Evolutionary conservation across 2,329 filamentous ascomycete species (phyloP), one percentile per base, ranked within the genome.

Genomic region (Cordyceps militaris): DNA sequence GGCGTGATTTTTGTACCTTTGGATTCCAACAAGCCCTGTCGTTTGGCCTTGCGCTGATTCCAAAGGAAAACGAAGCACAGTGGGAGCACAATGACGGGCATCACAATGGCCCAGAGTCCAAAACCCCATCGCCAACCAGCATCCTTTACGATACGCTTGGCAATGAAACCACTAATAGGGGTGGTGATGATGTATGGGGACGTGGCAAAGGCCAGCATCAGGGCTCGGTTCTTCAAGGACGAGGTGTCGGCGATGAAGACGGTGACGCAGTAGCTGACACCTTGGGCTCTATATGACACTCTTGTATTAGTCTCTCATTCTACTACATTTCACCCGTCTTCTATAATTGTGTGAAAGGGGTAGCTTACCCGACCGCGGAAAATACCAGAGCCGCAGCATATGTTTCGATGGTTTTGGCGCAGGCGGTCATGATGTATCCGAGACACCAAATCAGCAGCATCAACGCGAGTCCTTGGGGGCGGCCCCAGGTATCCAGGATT

Each of bases 171-270:
- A 4, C 83, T 81, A n/a, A 82, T 77, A 74, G 83, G 89, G 6
- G 84, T 82, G 0, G 84, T 86, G 57, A 83, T 76, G 60, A 89
- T 79, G 66, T 85, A 87, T 1, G 86, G 86, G 2, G 86, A 82
- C 19, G 80, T 77, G 16, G 83, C 82, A 61, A 88, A 79, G 1
- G 84, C 80, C 19, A 84, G 80, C 63, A 86, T 80, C 53, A 89
- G 75, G 10, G 81, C 82, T 66, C 87, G 80, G 69, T 87, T 87
- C 63, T 81, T 77, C 19, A 89, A 74, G 13, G 79, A 78, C 3
- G 85, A 85, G 0, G 84, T 87, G 63, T 90, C 87, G 59, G 85
- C 82, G 57, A 86, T 81, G 66, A 89, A 84, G 56, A 89, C 78
- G 42, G 72, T 74, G 32, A 75, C 66, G 62, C 69, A 73, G 66